Percentiles rank a stretch among this genome's conserved stretches.
These are phyloP conservation scores for Nemophila menziesii DNA, from an alignment of 257 asterid species.

Conservation along the genomic window DNA sequence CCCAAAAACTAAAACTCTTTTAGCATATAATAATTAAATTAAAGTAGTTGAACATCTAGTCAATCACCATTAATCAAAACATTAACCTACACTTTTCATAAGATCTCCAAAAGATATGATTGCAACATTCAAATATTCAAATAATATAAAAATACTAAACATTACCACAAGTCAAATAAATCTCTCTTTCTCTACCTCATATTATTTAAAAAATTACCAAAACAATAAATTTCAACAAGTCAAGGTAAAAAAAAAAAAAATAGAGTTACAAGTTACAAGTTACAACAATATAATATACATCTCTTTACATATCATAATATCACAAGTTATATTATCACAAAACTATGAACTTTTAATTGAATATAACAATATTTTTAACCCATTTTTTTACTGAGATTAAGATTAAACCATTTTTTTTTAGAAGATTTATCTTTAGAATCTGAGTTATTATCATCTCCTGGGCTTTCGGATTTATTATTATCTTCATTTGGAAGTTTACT, in stretches of 20 bases:
- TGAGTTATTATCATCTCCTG: conserved; percentile 81
- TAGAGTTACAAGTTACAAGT: not conserved
- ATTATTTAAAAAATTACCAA: too few relatives aligned
- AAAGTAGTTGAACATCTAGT: not conserved
- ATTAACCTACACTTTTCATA: not conserved
- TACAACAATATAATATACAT: not conserved
- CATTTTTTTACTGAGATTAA: conserved; percentile 80
- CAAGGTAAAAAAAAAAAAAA: too few relatives aligned
- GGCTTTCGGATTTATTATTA: conserved; percentile 43
- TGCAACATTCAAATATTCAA: too few relatives aligned
- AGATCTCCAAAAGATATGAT: not conserved
- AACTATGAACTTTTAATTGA: conserved; percentile 14
- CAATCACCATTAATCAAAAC: not conserved
- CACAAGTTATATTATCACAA: conserved; percentile 6
- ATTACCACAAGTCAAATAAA: too few relatives aligned
- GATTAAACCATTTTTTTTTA: conserved; percentile 80
- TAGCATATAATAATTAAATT: not conserved
- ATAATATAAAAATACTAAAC: too few relatives aligned
- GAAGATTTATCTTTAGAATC: conserved; percentile 75
- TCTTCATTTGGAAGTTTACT: conserved; percentile 56
- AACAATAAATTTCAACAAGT: too few relatives aligned
- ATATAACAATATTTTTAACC: conserved; percentile 28
- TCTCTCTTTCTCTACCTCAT: too few relatives aligned
- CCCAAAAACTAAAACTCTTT: not conserved
- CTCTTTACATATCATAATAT: not conserved